Evolutionary conservation across 495 filamentous ascomycete genomes (phyloP).

Genomic region (Trypethelium eluteriae): DNA sequence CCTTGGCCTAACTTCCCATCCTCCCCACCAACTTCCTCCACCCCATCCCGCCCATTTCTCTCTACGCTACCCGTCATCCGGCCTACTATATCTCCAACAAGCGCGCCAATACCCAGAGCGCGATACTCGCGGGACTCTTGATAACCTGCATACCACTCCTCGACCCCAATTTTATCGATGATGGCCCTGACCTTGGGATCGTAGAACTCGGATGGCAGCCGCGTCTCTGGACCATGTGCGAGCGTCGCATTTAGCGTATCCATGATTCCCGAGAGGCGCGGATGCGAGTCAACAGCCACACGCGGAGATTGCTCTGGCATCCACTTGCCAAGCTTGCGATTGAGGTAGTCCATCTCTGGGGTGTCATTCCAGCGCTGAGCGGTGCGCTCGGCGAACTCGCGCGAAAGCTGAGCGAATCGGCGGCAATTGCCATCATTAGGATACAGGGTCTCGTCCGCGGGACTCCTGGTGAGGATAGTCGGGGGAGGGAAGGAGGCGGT

Average conservation of each 20-base stretch:
- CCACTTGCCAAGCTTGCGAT: slow-evolving; percentile 65
- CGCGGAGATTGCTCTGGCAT: slow-evolving; percentile 62
- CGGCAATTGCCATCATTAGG: slow-evolving; percentile 84
- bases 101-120: slow-evolving; percentile 70
- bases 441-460: slow-evolving; percentile 80
- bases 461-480: slow-evolving; percentile 64
- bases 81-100: slow-evolving; percentile 77
- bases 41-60: slow-evolving; percentile 50
- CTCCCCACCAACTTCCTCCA: slow-evolving; percentile 43
- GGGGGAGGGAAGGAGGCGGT: slow-evolving; percentile 58
- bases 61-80: slow-evolving; percentile 66
- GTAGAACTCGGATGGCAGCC: slow-evolving; percentile 80
- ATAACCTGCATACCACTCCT: slow-evolving; percentile 93
- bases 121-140: slow-evolving; percentile 78
- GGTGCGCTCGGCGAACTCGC: slow-evolving; percentile 73
- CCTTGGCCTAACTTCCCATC: slow-evolving; percentile 33
- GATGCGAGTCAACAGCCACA: slow-evolving; percentile 77
- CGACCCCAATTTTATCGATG: slow-evolving; percentile 70
- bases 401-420: slow-evolving; percentile 69
- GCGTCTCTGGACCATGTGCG: slow-evolving; percentile 73
- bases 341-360: slow-evolving; percentile 79
- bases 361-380: slow-evolving; percentile 75
- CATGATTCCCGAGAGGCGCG: slow-evolving; percentile 80
- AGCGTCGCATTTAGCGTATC: slow-evolving; percentile 85
- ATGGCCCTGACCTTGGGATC: slow-evolving; percentile 60